phyloP scores from a whole-genome alignment of 345 rosid species.

The Mallotus nudiflorus region DNA sequence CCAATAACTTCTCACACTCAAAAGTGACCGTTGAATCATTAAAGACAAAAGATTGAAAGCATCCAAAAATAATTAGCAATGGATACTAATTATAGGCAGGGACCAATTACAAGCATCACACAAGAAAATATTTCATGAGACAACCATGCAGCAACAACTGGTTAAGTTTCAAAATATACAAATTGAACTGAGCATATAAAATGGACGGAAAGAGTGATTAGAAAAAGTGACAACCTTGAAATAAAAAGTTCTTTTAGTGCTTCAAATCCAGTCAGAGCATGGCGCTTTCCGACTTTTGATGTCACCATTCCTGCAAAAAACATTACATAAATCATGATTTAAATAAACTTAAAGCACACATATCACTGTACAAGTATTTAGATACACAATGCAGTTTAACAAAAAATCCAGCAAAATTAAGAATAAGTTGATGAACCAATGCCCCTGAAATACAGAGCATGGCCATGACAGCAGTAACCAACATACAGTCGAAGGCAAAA shows the following conservation, averaged over 20 bases:
- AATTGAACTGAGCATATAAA: background rate
- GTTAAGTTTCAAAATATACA: background rate
- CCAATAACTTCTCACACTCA: background rate
- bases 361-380: background rate
- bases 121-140: background rate
- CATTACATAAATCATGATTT: slow-evolving; percentile 5
- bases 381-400: background rate
- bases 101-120: background rate
- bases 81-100: background rate
- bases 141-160: background rate
- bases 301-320: slow-evolving; percentile 78
- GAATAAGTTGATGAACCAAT: too few species aligned
- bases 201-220: background rate
- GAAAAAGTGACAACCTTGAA: slow-evolving; percentile 47
- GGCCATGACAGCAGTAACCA: background rate
- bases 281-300: slow-evolving; percentile 91
- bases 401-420: background rate
- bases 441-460: background rate
- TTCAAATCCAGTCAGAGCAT: slow-evolving; percentile 86
- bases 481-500: background rate
- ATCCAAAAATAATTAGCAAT: background rate
- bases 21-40: background rate
- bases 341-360: background rate
- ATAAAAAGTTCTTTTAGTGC: slow-evolving; percentile 78
- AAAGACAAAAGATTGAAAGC: background rate